Conservation (phyloP, 2,329 filamentous ascomycete species). For the Seiridium unicorne region DNA sequence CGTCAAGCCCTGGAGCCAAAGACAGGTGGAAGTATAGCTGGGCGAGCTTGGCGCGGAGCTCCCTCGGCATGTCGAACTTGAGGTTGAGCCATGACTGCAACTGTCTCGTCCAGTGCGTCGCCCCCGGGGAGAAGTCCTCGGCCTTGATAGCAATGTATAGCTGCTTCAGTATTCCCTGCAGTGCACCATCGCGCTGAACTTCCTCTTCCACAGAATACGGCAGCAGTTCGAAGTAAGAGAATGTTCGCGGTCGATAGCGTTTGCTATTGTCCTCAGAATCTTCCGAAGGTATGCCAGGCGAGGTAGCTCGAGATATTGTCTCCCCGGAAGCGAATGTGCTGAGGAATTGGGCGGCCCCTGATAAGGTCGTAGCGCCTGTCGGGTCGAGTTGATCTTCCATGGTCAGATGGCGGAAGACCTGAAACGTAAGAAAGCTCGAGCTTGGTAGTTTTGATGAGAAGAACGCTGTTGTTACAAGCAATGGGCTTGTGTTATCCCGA, state of each 20-base stretch:
- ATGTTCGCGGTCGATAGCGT: constrained; percentile 82
- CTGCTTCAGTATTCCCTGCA: constrained; percentile 87
- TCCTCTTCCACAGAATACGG: constrained; percentile 88
- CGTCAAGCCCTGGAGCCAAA: constrained; percentile 85
- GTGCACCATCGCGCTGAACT: constrained; percentile 70
- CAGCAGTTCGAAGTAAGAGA: constrained; percentile 86
- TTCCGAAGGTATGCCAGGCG: constrained; percentile 64
- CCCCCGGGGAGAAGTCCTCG: constrained; percentile 91
- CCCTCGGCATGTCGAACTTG: constrained; percentile 93
- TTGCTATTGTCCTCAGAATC: constrained; percentile 51
- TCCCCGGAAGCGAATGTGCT: constrained; percentile 49
- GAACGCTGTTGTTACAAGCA: not conserved
- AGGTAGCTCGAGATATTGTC: constrained; percentile 81
- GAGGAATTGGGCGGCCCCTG: constrained; percentile 35
- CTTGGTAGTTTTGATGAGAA: not conserved
- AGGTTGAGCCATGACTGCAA: constrained; percentile 91
- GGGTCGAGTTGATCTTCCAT: constrained; percentile 39
- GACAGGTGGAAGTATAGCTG: constrained; percentile 93
- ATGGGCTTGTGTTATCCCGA: not conserved
- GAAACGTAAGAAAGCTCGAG: not conserved
- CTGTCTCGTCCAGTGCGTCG: constrained; percentile 95
- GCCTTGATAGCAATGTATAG: constrained; percentile 89
- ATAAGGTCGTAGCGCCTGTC: constrained; percentile 29
- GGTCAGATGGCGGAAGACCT: constrained; percentile 8
- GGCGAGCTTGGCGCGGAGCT: constrained; percentile 78